Percentiles rank a stretch among this genome's conserved stretches.
Conservation (phyloP, 257 asterid species). For the Solanum tarijense region DNA sequence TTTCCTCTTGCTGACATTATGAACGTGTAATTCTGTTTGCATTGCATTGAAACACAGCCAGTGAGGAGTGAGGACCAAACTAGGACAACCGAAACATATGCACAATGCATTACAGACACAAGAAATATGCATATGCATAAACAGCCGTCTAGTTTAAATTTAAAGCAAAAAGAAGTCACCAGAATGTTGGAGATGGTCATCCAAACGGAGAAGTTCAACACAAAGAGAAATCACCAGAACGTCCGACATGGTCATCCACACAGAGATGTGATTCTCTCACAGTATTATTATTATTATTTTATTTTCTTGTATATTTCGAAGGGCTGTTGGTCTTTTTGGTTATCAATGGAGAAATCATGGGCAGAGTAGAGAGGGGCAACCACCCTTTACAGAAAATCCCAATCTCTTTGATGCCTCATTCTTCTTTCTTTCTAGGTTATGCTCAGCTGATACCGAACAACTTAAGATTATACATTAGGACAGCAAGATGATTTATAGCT, state of each 20-base stretch:
- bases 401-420: background rate
- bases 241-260: background rate
- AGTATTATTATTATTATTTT: background rate
- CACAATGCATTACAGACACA: background rate
- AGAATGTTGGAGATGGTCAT: background rate
- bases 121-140: background rate
- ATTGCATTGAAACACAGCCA: background rate
- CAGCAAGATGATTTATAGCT: background rate
- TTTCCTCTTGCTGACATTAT: background rate
- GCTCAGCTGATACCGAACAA: background rate
- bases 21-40: background rate
- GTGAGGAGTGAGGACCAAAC: background rate
- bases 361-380: slow-evolving; percentile 41
- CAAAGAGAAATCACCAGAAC: background rate
- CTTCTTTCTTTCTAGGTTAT: background rate
- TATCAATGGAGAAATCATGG: slow-evolving; percentile 4
- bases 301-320: background rate
- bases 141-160: background rate
- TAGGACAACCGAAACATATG: background rate
- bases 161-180: background rate
- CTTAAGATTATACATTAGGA: background rate
- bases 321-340: background rate
- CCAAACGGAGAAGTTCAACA: background rate
- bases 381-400: background rate
- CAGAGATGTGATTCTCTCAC: background rate